Evolutionary conservation across 441 rosid genomes (phyloP), one percentile per base, ranked within the genome.

Genomic region (Iberis amara): DNA sequence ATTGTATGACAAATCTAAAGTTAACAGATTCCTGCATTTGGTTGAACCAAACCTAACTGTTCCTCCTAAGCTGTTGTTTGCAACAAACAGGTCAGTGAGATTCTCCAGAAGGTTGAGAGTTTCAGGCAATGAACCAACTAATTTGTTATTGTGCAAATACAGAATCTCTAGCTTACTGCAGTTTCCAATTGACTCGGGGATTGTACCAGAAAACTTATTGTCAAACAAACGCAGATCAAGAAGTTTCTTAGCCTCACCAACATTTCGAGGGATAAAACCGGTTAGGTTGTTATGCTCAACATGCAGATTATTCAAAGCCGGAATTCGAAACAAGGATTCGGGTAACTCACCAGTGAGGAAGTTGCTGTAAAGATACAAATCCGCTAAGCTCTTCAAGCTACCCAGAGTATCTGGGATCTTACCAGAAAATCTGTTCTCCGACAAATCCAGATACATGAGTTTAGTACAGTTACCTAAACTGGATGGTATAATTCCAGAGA

Each of bases 111-210:
- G 44, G 44, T 60, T 75, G n/a, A 87, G 71, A 65, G 71, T 73
- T n/a, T 12, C 40, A 4, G 92, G 86, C 69, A 87, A 68, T 24
- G 68, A 39, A 12, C 92, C 96, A 14, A 46, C 61, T 31, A 86
- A 70, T 5, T 61, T 41, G 68, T 83, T 86, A 2, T 39, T 26
- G 28, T 43, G 38, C 73, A 86, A 68, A 61, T 60, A 68, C 41
- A 86, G 76, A 1, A 35, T 45, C 59, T 77, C 65, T 57, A 86
- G 55, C 28, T 60, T 62, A 11, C 65, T 70, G 47, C 85, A 83
- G 8, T 75, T 69, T 37, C 89, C 83, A 31, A 81, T 61, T 7
- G 92, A 70, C 36, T 73, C 81, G 0, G 92, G 87, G 55, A 86
- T 65, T 7, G 66, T 18, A 39, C 92, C 92, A 2, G 85, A 72